phyloP scores from a whole-genome alignment of 139 green algal genomes.

The Chlorella sp. region DNA sequence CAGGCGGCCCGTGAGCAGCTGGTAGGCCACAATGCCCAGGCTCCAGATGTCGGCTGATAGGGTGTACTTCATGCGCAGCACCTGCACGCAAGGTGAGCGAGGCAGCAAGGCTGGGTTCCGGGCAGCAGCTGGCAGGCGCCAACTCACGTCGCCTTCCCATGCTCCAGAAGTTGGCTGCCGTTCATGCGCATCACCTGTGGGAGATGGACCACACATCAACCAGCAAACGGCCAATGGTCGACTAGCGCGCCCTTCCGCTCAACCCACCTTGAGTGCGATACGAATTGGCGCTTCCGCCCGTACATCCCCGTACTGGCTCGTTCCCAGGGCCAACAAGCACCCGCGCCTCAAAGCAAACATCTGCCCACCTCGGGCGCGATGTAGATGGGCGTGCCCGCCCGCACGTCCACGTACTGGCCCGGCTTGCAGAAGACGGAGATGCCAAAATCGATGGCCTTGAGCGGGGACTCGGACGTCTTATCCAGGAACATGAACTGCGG shows the following conservation, averaged over 20 bases:
- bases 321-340: too few species aligned
- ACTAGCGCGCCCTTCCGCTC: too few species aligned
- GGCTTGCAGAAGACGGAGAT: slow-evolving; percentile 63
- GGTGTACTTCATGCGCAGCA: slow-evolving; percentile 80
- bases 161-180: too few species aligned
- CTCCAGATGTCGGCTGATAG: slow-evolving; percentile 88
- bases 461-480: slow-evolving; percentile 44
- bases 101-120: too few species aligned
- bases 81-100: background rate
- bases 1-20: slow-evolving; percentile 84
- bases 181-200: too few species aligned
- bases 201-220: too few species aligned
- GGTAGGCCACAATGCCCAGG: slow-evolving; percentile 92
- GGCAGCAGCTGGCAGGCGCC: too few species aligned
- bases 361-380: slow-evolving; percentile 69
- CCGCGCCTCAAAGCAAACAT: background rate
- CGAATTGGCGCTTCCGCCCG: slow-evolving; percentile 82
- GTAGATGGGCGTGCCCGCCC: slow-evolving; percentile 63
- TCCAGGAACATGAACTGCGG: slow-evolving; percentile 71
- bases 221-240: too few species aligned
- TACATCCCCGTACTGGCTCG: background rate
- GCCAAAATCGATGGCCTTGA: slow-evolving; percentile 87
- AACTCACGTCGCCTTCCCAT: too few species aligned
- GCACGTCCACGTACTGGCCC: slow-evolving; percentile 42
- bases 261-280: slow-evolving; percentile 74